Evolutionary conservation across 768 basidiomycete species (phyloP).

Genomic region (Boletus rubescentipes): DNA sequence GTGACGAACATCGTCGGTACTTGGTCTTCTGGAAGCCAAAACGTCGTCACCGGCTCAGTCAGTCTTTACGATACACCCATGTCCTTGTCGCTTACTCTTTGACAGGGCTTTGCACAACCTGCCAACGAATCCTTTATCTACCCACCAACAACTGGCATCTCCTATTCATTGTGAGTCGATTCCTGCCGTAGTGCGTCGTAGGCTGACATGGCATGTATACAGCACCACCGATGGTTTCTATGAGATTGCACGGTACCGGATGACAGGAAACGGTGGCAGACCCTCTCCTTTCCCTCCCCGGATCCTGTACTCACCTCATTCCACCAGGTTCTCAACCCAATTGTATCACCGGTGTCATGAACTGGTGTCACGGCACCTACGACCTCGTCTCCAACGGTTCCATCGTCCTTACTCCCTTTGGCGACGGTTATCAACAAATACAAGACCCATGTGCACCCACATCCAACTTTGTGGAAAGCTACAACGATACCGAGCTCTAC

Average conservation of each 20-base stretch:
- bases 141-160: conserved; percentile 82
- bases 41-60: conserved; percentile 80
- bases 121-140: conserved; percentile 80
- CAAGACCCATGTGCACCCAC: conserved; percentile 90
- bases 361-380: conserved; percentile 89
- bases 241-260: conserved; percentile 90
- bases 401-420: conserved; percentile 67
- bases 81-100: neutral
- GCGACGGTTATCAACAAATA: conserved; percentile 91
- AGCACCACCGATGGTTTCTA: conserved; percentile 77
- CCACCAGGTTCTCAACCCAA: conserved; percentile 70
- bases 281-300: neutral
- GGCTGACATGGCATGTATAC: neutral
- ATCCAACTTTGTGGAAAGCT: conserved; percentile 84
- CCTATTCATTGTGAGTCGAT: conserved; percentile 78
- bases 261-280: conserved; percentile 72
- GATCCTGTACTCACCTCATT: neutral
- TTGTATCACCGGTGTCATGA: conserved; percentile 86
- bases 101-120: conserved; percentile 82
- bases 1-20: conserved; percentile 72
- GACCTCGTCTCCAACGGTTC: conserved; percentile 72
- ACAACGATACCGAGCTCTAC: conserved; percentile 74
- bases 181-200: neutral
- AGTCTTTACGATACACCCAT: conserved; percentile 35
- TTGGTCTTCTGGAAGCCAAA: conserved; percentile 79